Percentiles rank a stretch among this genome's conserved stretches.
These are phyloP conservation scores for Agrocybe pediades DNA, from an alignment of 768 basidiomycete species.

Conservation along the genomic window DNA sequence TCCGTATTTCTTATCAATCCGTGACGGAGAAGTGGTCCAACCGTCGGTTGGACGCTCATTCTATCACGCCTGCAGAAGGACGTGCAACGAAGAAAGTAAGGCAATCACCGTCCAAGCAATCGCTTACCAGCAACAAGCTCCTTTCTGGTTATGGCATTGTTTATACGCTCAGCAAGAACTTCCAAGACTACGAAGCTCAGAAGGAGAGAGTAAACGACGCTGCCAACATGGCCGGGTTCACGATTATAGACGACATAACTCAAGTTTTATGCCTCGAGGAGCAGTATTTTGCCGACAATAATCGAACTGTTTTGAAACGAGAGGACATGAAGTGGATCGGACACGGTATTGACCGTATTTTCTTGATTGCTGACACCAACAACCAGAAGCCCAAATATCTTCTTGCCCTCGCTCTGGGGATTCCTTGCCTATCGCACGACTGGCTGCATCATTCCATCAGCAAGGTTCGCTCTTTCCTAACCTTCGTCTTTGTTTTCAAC, in stretches of 20 bases:
- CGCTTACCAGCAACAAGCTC: conserved; percentile 35
- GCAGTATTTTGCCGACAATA: conserved; percentile 37
- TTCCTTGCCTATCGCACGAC: conserved; percentile 71
- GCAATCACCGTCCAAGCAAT: conserved; percentile 49
- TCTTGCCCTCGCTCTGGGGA: conserved; percentile 80
- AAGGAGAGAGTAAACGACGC: conserved; percentile 42
- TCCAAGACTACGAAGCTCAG: conserved; percentile 36
- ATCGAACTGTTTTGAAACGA: conserved; percentile 54
- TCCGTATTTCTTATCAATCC: conserved; percentile 54
- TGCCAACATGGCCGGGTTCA: conserved; percentile 55
- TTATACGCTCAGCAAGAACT: conserved; percentile 57
- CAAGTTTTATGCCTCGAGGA: conserved; percentile 60
- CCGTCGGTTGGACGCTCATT: conserved; percentile 43
- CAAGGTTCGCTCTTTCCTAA: conserved; percentile 16
- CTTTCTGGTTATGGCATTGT: conserved; percentile 53
- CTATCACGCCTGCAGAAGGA: conserved; percentile 43
- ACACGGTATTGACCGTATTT: conserved; percentile 51
- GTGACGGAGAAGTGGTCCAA: conserved; percentile 55
- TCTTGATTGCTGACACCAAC: conserved; percentile 66
- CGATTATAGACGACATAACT: conserved; percentile 64
- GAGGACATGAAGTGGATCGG: conserved; percentile 49
- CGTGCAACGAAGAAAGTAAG: conserved; percentile 34
- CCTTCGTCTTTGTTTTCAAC: conserved; percentile 1
- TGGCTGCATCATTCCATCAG: conserved; percentile 51
- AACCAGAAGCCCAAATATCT: conserved; percentile 80